phyloP scores from a whole-genome alignment of 805 yeast genomes.

The Yarrowia sp. region DNA sequence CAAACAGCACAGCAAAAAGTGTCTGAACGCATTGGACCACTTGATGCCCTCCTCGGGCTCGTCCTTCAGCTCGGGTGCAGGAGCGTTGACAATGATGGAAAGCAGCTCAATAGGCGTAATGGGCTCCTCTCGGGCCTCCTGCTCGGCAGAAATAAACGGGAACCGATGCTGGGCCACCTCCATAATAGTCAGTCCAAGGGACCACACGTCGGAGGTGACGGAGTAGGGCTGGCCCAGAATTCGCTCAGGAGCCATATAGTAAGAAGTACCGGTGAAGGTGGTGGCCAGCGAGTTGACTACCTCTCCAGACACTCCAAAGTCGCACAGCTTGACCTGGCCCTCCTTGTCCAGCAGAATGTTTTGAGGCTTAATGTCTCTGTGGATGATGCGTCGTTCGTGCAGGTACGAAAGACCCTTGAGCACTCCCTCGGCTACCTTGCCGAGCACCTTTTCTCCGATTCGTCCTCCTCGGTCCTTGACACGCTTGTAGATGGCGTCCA shows the following conservation, averaged over 20 bases:
- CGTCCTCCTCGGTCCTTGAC: constrained; percentile 74
- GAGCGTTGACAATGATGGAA: constrained; percentile 71
- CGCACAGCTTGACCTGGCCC: constrained; percentile 91
- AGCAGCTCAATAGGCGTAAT: constrained; percentile 80
- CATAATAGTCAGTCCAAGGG: constrained; percentile 82
- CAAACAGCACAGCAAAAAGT: constrained; percentile 74
- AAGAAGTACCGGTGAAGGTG: constrained; percentile 95
- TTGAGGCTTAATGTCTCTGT: constrained; percentile 94
- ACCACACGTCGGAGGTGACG: constrained; percentile 96
- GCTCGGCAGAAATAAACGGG: constrained; percentile 54
- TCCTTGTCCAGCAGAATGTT: constrained; percentile 70
- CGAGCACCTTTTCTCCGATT: constrained; percentile 88
- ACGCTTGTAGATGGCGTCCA: constrained; percentile 85
- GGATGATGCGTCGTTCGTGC: constrained; percentile 84
- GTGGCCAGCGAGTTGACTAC: constrained; percentile 93
- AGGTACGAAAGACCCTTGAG: constrained; percentile 80
- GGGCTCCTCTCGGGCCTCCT: constrained; percentile 47
- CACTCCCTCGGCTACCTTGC: constrained; percentile 84
- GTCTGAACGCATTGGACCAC: constrained; percentile 83
- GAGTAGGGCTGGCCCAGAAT: constrained; percentile 94
- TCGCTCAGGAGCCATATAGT: constrained; percentile 98
- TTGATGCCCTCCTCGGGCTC: constrained; percentile 67
- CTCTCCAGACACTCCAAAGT: constrained; percentile 97
- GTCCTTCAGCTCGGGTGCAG: constrained; percentile 73
- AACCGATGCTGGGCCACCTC: constrained; percentile 93